Conservation (phyloP, 2,329 filamentous ascomycete species). For the Penicillium sp. region DNA sequence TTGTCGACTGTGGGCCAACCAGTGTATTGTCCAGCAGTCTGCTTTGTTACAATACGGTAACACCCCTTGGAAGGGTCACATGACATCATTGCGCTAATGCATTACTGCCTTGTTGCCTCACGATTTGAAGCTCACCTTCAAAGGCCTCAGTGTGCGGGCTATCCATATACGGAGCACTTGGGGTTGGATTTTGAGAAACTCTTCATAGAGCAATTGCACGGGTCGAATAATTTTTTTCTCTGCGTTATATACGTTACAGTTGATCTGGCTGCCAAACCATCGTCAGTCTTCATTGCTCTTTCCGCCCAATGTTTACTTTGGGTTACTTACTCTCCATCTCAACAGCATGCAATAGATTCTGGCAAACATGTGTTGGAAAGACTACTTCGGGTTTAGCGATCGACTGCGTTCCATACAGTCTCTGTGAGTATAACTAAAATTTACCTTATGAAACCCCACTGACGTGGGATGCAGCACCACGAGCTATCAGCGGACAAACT, state of each 20-base stretch:
- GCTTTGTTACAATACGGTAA: background rate
- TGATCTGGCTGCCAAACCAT: background rate
- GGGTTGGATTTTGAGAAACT: too few species aligned
- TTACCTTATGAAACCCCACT: slow-evolving; percentile 9
- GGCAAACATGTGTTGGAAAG: slow-evolving; percentile 49
- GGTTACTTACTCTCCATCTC: background rate
- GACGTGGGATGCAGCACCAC: slow-evolving; percentile 43
- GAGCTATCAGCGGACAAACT: slow-evolving; percentile 50
- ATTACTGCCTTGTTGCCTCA: slow-evolving; percentile 2
- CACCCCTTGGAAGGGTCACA: slow-evolving; percentile 10
- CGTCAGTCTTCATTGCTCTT: background rate
- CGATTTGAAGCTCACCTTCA: slow-evolving; percentile 39
- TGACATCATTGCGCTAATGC: slow-evolving; percentile 20
- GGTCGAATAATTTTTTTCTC: too few species aligned
- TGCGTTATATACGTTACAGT: too few species aligned
- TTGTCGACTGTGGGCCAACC: background rate
- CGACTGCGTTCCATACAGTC: slow-evolving; percentile 65
- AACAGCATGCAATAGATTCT: background rate
- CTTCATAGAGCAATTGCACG: too few species aligned
- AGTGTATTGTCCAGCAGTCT: background rate
- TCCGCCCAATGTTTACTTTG: background rate
- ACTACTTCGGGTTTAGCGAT: slow-evolving; percentile 57
- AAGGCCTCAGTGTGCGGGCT: slow-evolving; percentile 26
- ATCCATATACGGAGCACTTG: background rate
- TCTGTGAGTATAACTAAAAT: slow-evolving; percentile 51